Evolutionary conservation across 257 asterid genomes (phyloP).

Genomic region (Forsythia suspensa): DNA sequence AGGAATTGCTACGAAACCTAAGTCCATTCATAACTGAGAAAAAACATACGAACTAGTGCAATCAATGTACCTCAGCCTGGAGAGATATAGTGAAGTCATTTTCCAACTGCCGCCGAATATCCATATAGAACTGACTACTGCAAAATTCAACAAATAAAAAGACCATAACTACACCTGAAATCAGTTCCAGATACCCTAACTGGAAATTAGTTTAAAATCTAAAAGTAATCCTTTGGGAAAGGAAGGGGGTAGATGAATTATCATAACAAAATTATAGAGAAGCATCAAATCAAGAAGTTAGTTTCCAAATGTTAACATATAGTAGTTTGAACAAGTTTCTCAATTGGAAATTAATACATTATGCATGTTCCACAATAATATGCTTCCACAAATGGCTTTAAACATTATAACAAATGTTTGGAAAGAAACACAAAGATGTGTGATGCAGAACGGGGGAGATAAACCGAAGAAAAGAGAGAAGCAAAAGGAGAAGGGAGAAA

Average conservation of each 20-base stretch:
- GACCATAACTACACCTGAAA: neutral
- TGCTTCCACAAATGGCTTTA: slow-evolving; percentile 9
- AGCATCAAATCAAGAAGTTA: slow-evolving; percentile 10
- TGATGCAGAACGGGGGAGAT: neutral
- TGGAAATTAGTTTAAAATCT: neutral
- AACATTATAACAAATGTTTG: neutral
- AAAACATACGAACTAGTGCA: slow-evolving; percentile 1
- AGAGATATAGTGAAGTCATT: slow-evolving; percentile 79
- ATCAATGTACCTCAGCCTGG: slow-evolving; percentile 72
- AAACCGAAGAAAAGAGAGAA: neutral
- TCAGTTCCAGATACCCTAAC: neutral
- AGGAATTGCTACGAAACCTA: slow-evolving; percentile 1
- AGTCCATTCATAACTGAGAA: slow-evolving; percentile 7
- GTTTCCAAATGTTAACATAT: neutral
- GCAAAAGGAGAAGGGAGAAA: neutral
- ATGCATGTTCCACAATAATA: neutral
- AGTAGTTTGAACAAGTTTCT: slow-evolving; percentile 1
- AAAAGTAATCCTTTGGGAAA: neutral
- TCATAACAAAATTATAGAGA: slow-evolving; percentile 1
- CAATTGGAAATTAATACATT: neutral
- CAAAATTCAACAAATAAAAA: slow-evolving; percentile 25
- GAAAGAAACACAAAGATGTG: neutral
- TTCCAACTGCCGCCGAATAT: slow-evolving; percentile 73
- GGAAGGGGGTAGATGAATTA: neutral
- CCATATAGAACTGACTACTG: slow-evolving; percentile 86